Base-by-base conservation (phyloP, 176 grass and related monocot genomes). In the Triticum dicoccoides region DNA sequence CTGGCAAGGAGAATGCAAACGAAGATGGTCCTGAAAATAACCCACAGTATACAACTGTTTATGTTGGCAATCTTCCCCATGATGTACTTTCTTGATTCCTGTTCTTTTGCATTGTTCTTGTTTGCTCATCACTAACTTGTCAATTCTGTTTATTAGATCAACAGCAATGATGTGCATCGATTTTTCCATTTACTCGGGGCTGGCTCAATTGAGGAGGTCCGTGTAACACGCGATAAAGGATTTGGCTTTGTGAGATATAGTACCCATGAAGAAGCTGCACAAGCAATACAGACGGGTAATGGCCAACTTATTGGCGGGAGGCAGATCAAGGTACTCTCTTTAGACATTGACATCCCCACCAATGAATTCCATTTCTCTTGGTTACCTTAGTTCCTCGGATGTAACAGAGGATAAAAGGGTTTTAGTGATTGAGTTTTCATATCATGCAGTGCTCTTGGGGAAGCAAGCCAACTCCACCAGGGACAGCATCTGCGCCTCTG, bases 181-280 rank as follows among this genome's bases (percentile, higher is more conserved):
- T 80, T 94, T 73, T 98, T 98, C 73, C 96, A 98, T 91, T 65
- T 82, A 29, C 88, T 98, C 11, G 89, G 86, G 38, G 91, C 85
- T 84, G 96, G 96, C 18, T 95, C 88, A 54, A 94, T 98, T 80
- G 94, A 98, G 82, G 97, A 98, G 49, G 97, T 98, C 42, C 92
- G 97, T 24, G 90, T 95, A 71, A 95, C 95, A 75, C 90, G 92
- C n/a, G 93, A 98, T 75, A 98, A 98, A 86, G 94, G 97, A 6
- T 98, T 98, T 92, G 97, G 97, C 62, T 96, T 98, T 85, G 97
- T 98, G 76, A 90, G 97, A 71, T 98, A 91, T 89, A 96, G 86
- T 69, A 98, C 72, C 76, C 97, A 98, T 86, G 82, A 95, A 20
- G 97, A 98, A 87, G 97, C 97, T 83, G 97, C 97, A 41, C 30